A percentile compares a stretch with the other conserved stretches of the same genome.
These are phyloP conservation scores for Kodamaea kakaduensis DNA, from an alignment of 805 yeast species.

Conservation along the genomic window DNA sequence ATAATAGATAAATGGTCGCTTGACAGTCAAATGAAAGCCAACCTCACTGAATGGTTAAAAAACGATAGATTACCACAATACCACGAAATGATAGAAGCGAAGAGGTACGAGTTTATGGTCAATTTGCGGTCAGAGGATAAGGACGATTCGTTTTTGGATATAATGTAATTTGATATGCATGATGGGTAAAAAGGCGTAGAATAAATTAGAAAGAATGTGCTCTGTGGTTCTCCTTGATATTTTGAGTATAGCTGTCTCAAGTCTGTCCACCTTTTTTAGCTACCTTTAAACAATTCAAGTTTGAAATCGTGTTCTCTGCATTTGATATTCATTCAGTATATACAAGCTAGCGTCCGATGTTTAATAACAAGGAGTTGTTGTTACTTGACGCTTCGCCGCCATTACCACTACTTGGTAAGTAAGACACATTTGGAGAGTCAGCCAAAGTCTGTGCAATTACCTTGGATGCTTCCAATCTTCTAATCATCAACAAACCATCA, in stretches of 20 bases:
- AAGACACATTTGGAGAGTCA: conserved; percentile 77
- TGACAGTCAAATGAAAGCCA: conserved; percentile 24
- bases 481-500: conserved; percentile 87
- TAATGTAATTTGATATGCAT: conserved; percentile 19
- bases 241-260: no score
- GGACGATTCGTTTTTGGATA: conserved; percentile 31
- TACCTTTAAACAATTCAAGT: conserved; percentile 2
- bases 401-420: conserved; percentile 60
- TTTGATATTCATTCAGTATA: no score
- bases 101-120: conserved; percentile 23
- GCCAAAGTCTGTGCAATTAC: conserved; percentile 91
- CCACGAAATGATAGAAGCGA: conserved; percentile 20
- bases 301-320: no score
- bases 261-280: no score
- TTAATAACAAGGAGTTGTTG: conserved; percentile 57
- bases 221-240: no score
- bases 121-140: conserved; percentile 21
- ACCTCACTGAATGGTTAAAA: conserved; percentile 20
- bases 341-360: conserved; percentile 56
- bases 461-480: conserved; percentile 95
- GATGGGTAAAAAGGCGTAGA: no score
- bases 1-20: conserved; percentile 37
- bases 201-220: no score
- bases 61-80: conserved; percentile 18
- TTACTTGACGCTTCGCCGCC: conserved; percentile 33